phyloP scores from a whole-genome alignment of 1,284 basidiomycete genomes.

The Moniliophthora roreri region DNA sequence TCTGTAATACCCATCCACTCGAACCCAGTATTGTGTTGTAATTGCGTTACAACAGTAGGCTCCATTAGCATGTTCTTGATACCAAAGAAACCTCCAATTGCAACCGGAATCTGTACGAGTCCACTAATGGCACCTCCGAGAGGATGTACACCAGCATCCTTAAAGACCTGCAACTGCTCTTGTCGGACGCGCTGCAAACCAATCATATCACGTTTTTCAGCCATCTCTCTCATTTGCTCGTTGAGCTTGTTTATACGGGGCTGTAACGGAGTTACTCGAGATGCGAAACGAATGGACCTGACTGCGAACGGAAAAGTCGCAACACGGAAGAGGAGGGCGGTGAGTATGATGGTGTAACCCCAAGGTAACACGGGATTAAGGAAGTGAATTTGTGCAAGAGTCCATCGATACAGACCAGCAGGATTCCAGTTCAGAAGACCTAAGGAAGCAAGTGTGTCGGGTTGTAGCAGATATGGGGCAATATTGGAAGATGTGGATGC shows the following conservation, averaged over 20 bases:
- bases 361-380: slow-evolving; percentile 78
- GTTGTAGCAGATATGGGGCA: not conserved
- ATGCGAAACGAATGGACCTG: slow-evolving; percentile 63
- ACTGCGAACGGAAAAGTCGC: slow-evolving; percentile 73
- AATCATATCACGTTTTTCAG: slow-evolving; percentile 46
- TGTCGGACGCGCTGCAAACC: slow-evolving; percentile 54
- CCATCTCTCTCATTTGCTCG: slow-evolving; percentile 41
- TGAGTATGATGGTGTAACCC: slow-evolving; percentile 81
- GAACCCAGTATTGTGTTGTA: slow-evolving; percentile 74
- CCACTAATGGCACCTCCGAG: slow-evolving; percentile 59
- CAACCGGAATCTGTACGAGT: slow-evolving; percentile 79
- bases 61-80: slow-evolving; percentile 71
- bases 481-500: not conserved
- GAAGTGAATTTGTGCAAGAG: slow-evolving; percentile 68
- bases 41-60: slow-evolving; percentile 58
- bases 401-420: slow-evolving; percentile 62
- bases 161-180: slow-evolving; percentile 64
- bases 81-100: slow-evolving; percentile 86
- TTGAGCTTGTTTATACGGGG: slow-evolving; percentile 57
- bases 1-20: slow-evolving; percentile 64
- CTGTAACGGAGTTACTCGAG: slow-evolving; percentile 67
- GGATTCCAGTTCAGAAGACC: slow-evolving; percentile 68
- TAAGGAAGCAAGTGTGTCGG: slow-evolving; percentile 55
- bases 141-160: slow-evolving; percentile 65
- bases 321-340: slow-evolving; percentile 70